Base-by-base conservation (phyloP, 768 basidiomycete genomes). In the Russula griseocarnosa region DNA sequence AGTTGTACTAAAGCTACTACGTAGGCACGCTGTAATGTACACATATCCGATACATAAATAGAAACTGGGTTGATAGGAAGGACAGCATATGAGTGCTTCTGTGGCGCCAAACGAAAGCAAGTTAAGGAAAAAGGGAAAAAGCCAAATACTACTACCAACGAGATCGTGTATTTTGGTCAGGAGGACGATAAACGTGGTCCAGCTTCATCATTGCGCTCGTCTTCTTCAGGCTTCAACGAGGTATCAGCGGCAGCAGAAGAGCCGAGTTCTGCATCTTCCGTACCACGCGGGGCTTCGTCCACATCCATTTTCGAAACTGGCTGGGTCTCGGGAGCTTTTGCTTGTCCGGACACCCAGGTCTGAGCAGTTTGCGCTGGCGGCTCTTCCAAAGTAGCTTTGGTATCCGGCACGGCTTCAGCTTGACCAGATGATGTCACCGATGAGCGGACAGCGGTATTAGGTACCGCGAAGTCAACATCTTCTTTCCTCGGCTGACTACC, bases 401-500 rank as follows among this genome's bases (percentile, higher is more conserved):
- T 9, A 10, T 22, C 56, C 18, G 61, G 42, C 22, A 34, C 32
- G 14, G 60, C 61, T 26, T 62, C 67, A 42, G 60, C 46, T 46
- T 68, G 65, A 47, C 64, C 49, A 2, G 59, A 46, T 47, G 56
- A 32, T 20, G 52, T 40, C 22, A 46, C 55, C 8, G 63, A 62
- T 5, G 58, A 34, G 38, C 53, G 63, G n/a, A 50, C 46, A 22
- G 52, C 14, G 36, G 36, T 8, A 16, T 50, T 52, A 18, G 53
- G 42, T 7, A 36, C 32, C 8, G 56, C 32, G 22, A 47, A 28
- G 32, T 55, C 67, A 50, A 9, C 56, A 13, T 64, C 62, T 5
- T 69, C 66, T 44, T 63, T 64, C 55, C 55, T 66, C 13, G 55
- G 58, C n/a, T 63, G 68, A 34, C 61, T 38, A n/a, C 66, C 67